phyloP scores from a whole-genome alignment of 805 yeast genomes.

The Teunomyces kruisii region DNA sequence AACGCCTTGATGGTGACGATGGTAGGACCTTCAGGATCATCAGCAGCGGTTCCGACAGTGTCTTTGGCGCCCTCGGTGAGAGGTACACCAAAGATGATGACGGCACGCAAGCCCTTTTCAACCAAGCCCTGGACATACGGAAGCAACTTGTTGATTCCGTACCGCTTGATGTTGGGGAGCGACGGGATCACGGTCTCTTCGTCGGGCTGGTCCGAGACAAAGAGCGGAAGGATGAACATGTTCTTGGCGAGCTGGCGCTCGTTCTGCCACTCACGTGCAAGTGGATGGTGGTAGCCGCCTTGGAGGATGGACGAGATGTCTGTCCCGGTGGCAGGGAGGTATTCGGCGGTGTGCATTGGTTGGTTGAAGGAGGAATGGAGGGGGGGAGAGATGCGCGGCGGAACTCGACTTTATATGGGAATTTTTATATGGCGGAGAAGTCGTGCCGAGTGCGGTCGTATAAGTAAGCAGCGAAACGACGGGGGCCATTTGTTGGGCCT shows the following conservation, averaged over 20 bases:
- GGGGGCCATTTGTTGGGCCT: background rate
- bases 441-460: no score
- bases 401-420: background rate
- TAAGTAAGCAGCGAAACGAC: no score
- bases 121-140: constrained; percentile 72
- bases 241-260: constrained; percentile 79
- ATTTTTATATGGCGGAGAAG: background rate
- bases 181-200: constrained; percentile 75
- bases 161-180: constrained; percentile 84
- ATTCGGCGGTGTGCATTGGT: constrained; percentile 63
- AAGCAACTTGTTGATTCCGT: constrained; percentile 76
- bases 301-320: constrained; percentile 75
- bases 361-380: background rate
- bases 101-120: constrained; percentile 79
- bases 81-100: constrained; percentile 91
- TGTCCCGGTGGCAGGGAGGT: constrained; percentile 55
- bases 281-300: constrained; percentile 93
- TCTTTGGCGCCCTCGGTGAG: constrained; percentile 76
- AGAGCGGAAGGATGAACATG: constrained; percentile 91
- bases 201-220: constrained; percentile 76
- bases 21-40: constrained; percentile 95
- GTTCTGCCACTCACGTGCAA: constrained; percentile 87
- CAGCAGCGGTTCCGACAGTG: constrained; percentile 82
- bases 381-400: background rate
- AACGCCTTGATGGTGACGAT: constrained; percentile 72